Evolutionary conservation across 345 rosid species (phyloP), one percentile per base, ranked within the genome.

Genomic region (Rhodomyrtus tomentosa): DNA sequence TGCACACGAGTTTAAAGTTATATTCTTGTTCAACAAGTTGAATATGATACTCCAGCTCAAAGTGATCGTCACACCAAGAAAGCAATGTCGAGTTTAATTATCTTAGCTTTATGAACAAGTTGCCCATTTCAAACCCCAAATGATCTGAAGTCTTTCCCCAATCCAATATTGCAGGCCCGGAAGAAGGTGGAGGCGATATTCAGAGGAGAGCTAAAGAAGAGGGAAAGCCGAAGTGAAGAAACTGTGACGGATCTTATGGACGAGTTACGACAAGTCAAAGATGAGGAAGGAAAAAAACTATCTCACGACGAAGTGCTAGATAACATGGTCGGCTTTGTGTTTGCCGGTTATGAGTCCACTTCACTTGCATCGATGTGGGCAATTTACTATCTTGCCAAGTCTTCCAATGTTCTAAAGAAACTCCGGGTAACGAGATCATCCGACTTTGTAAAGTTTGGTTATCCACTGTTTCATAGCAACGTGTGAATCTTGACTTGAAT

Each of bases 251-350:
- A 90, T 86, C 85, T 91, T 11, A 90, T 91, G 93, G 92, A 92
- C 56, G 90, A 91, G 7, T 72, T 91, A 59, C 90, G 88, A 88
- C 84, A 88, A 55, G 84, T 90, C 14, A 85, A 83, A 83, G 91
- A 90, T 3, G 93, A 89, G 6, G 82, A 88, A 73, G 94, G 92
- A 0, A 81, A 81, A 24, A 59, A 82, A 49, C 82, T 91, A 81
- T 90, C 90, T 50, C 91, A 92, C 51, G 82, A 86, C 68, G 92
- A 92, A 84, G 90, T 89, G 74, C 5, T 89, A 3, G 93, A 91
- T 53, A 91, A 89, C 87, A 90, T 91, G n/a, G 83, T 89, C 8
- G 83, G 68, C 88, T 79, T 92, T n/a, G 85, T 91, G 27, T 4
- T 90, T 27, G 91, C 55, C 5, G 92, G 91, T 6, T 91, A 85